Evolutionary conservation across 352 stramenopile genomes (phyloP).

Genomic region (Phytophthora nicotianae): DNA sequence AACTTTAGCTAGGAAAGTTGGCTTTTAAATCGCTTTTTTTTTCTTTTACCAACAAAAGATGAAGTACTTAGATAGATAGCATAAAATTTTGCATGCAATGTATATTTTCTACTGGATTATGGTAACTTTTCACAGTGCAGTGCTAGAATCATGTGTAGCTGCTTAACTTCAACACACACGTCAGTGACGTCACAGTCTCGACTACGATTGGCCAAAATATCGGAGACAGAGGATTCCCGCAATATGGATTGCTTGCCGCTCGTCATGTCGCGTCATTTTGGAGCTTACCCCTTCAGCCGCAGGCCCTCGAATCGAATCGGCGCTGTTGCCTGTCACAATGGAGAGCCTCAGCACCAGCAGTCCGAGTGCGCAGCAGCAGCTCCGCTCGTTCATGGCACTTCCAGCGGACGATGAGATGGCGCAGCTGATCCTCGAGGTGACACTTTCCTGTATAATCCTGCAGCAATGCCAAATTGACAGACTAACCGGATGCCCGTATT

Average conservation of each 20-base stretch:
- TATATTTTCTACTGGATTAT: no score
- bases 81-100: no score
- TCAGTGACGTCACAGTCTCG: slow-evolving; percentile 8
- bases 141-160: no score
- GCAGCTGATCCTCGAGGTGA: slow-evolving; percentile 77
- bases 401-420: slow-evolving; percentile 74
- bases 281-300: slow-evolving; percentile 11
- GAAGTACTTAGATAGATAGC: no score
- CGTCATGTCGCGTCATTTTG: slow-evolving; percentile 32
- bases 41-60: no score
- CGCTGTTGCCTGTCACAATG: slow-evolving; percentile 28
- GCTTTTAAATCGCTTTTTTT: no score
- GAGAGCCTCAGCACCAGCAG: slow-evolving; percentile 34
- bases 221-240: no score
- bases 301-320: background rate
- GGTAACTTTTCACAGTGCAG: no score
- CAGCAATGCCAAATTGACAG: background rate
- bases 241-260: slow-evolving; percentile 20
- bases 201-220: background rate
- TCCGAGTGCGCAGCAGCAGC: slow-evolving; percentile 61
- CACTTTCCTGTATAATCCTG: background rate
- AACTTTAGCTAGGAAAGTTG: no score
- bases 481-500: slow-evolving; percentile 8
- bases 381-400: slow-evolving; percentile 77
- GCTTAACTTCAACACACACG: slow-evolving; percentile 15